Base-by-base conservation (phyloP, 2,329 filamentous ascomycete species). In the Botrytis fragariae region DNA sequence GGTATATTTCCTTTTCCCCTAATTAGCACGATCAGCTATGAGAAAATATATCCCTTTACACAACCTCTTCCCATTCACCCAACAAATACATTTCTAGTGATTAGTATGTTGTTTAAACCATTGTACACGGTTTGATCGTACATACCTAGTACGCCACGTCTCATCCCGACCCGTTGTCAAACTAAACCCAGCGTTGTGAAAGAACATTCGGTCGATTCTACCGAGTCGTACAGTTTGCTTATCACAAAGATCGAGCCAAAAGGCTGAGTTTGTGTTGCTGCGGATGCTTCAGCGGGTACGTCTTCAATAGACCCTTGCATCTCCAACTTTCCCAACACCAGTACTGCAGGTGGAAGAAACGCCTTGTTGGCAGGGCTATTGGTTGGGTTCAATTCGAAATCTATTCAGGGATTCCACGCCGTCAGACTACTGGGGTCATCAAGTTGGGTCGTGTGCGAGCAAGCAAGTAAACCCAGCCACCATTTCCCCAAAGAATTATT, bases 181-280 rank as follows among this genome's bases (percentile, higher is more conserved):
- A 68, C 71, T 48, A 35, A 68, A n/a, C 51, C 32, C 61, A 59
- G 39, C 65, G 65, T 70, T 62, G 54, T 51, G 68, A 62, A 72
- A 73, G 64, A 73, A 70, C 71, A 63, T 73, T 73, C 57, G 71
- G 71, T 73, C 71, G 71, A 42, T 69, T 73, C 74, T 74, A 68
- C 74, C 77, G 75, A 79, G 76, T 78, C 63, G 75, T 48, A 75
- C 75, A 61, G 72, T 74, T 76, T 76, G 74, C 74, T 76, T 76
- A 75, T 74, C 77, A 78, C 71, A 54, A 62, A 69, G 42, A 65
- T 60, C 62, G 62, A 51, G 61, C 72, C 61, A 73, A 71, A 63
- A 57, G 57, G 69, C 65, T 68, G 68, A 74, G 74, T 73, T 77
- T 74, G 77, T 77, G 74, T 77, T 67, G 74, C 74, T 72, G 74